Evolutionary conservation across 2,329 filamentous ascomycete genomes (phyloP).

Genomic region (Atkinsonella hypoxylon): DNA sequence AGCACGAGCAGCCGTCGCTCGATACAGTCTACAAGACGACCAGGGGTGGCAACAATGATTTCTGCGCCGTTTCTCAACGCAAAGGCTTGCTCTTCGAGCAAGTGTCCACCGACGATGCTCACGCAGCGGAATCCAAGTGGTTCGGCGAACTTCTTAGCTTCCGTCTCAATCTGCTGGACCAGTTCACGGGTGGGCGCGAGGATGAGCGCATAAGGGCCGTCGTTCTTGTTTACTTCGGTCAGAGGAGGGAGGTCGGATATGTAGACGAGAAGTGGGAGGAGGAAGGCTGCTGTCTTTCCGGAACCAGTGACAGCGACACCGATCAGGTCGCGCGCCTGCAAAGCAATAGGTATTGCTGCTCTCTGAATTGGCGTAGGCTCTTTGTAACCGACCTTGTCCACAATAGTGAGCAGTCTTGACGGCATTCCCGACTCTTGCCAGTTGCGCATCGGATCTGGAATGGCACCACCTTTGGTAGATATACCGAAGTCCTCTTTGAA

Average conservation of each 20-base stretch:
- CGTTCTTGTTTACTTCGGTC: slow-evolving; percentile 76
- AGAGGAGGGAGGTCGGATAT: slow-evolving; percentile 82
- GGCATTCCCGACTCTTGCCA: slow-evolving; percentile 83
- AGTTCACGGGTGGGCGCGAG: slow-evolving; percentile 93
- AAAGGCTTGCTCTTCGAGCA: slow-evolving; percentile 85
- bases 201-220: slow-evolving; percentile 95
- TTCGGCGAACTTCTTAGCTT: slow-evolving; percentile 82
- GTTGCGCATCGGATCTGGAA: slow-evolving; percentile 92
- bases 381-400: slow-evolving; percentile 76
- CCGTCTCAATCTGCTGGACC: slow-evolving; percentile 92
- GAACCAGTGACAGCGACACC: slow-evolving; percentile 97
- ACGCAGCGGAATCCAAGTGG: slow-evolving; percentile 91
- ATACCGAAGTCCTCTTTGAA: slow-evolving; percentile 99
- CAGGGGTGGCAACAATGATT: slow-evolving; percentile 96
- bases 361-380: slow-evolving; percentile 88
- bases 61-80: slow-evolving; percentile 85
- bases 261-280: slow-evolving; percentile 85
- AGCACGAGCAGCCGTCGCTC: slow-evolving; percentile 85
- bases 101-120: slow-evolving; percentile 95
- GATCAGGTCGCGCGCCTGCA: slow-evolving; percentile 90
- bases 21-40: slow-evolving; percentile 93
- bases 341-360: slow-evolving; percentile 87
- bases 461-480: slow-evolving; percentile 77
- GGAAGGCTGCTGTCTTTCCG: slow-evolving; percentile 92
- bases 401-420: slow-evolving; percentile 63